Evolutionary conservation across 768 basidiomycete genomes (phyloP), one percentile per base, ranked within the genome.

Genomic region (Suillus placidus): DNA sequence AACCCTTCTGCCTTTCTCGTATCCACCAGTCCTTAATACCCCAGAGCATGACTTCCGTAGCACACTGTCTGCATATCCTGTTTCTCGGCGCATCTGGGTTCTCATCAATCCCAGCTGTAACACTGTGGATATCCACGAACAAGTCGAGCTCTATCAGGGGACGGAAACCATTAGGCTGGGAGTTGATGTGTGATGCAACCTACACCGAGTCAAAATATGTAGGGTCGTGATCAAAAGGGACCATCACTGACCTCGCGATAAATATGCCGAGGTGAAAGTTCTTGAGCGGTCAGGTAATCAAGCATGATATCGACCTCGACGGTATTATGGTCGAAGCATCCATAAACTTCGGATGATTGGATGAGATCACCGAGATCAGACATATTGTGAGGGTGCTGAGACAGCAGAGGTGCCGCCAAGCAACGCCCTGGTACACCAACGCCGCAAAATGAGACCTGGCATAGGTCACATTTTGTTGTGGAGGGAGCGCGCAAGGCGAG

Each of bases 1-100:
- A 83, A 18, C 89, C 92, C 70, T 88, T 90, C 77, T 81, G 83
- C 35, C 92, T 85, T 76, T 94, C 92, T 60, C 89, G 80, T 40
- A 93, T 78, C 92, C 93, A 94, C 92, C 92, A 94, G 45, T 89
- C 91, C 66, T 83, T 86, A 52, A 94, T 72, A 13, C 92, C 92
- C 81, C 87, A 91, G 3, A 93, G 79, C 20, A 94, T 80, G 2
- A 93, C 83, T 73, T 93, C 91, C 0, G 87, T 82, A 2, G 93
- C 90, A 72, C 92, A 94, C 49, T 85, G 76, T 67, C 92, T 80
- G 72, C 92, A 94, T 51, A 89, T 85, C 57, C 80, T 83, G 55
- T 75, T 82, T 30, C 88, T 84, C n/a, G 89, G 85, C 3, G 85
- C 82, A 32, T 81, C 81, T 4, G 87, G 82, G 62, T 87, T 82